Base-by-base conservation (phyloP, 2,329 filamentous ascomycete genomes). In the Aspergillus latus region DNA sequence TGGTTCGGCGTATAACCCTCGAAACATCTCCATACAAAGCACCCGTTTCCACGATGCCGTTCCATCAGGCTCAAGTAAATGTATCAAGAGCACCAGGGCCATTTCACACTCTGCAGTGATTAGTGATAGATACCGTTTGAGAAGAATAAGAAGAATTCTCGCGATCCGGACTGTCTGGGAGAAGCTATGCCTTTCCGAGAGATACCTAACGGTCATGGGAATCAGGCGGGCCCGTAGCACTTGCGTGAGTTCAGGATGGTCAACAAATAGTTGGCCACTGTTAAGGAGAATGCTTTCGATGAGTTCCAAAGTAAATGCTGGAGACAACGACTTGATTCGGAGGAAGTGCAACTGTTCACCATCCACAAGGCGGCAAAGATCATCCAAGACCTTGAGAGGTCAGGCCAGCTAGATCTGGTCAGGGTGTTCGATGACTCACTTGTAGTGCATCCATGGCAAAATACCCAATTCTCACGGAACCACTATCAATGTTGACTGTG, bases 271-370 rank as follows among this genome's bases (percentile, higher is more conserved):
- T 50, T 82, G 80, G n/a, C 87, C 84, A 76, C 97, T 91, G 65
- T 92, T 95, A 26, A 88, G 88, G 57, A 99, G 78, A 51, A 96
- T 86, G 0, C 91, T 93, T 74, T 97, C 92, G 64, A 99, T 91
- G 53, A 97, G 81, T 70, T 99, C 94, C 1, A 99, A 77, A 5
- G 92, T 90, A 64, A 96, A 94, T 0, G 89, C 88, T 64, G 91
- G 86, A 0, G 90, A 86, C 8, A 97, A 80, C 3, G 85, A 84
- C 10, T 89, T 86, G 65, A 94, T 89, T 32, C 86, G 86, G 39
- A 99, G 81, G 66, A 92, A 96, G 61, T 90, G 86, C 3, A 92
- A 87, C 40, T 87, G 86, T 65, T 94, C 88, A 34, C 89, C 89
- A 70, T 96, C 91, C 0, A 92, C 90, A 64, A 96, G 80, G 47